These are phyloP conservation scores for Cordyceps javanica DNA, from an alignment of 2,329 filamentous ascomycete species.

Conservation along the genomic window DNA sequence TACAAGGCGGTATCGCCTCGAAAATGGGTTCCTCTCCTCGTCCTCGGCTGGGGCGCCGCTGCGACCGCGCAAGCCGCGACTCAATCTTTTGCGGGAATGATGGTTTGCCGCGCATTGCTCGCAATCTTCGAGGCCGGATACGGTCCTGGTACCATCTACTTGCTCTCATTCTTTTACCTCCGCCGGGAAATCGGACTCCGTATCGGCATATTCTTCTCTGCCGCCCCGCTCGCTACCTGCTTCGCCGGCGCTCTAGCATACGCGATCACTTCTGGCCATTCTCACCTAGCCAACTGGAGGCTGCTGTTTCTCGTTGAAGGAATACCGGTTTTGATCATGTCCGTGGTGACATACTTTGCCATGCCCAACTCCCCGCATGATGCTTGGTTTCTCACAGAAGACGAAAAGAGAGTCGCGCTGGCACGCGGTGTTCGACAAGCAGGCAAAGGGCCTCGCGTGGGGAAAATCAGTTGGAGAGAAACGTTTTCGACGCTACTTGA, in stretches of 20 bases:
- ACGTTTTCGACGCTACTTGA: conserved; percentile 28
- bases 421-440: conserved; percentile 20
- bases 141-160: conserved; percentile 24
- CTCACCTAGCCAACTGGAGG: conserved; percentile 23
- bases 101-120: conserved; percentile 21
- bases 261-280: conserved; percentile 24
- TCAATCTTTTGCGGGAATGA: conserved; percentile 17
- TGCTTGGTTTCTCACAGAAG: conserved; percentile 22
- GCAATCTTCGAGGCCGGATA: conserved; percentile 25
- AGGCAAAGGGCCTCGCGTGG: conserved; percentile 13
- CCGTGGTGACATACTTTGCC: conserved; percentile 24
- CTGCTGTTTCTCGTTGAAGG: conserved; percentile 28
- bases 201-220: conserved; percentile 22
- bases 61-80: conserved; percentile 18
- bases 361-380: conserved; percentile 26
- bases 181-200: conserved; percentile 26
- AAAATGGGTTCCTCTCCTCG: conserved; percentile 18
- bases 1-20: conserved; percentile 21
- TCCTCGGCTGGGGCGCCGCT: conserved; percentile 19
- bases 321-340: conserved; percentile 23
- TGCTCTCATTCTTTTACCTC: conserved; percentile 28
- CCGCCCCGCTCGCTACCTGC: conserved; percentile 26
- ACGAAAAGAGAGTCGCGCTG: conserved; percentile 21
- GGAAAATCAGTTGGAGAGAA: conserved; percentile 23
- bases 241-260: conserved; percentile 29